Percentiles rank a stretch among this genome's conserved stretches.
phyloP scores from a whole-genome alignment of 192 early-diverging fungal species.

The Dissophora globulifera region DNA sequence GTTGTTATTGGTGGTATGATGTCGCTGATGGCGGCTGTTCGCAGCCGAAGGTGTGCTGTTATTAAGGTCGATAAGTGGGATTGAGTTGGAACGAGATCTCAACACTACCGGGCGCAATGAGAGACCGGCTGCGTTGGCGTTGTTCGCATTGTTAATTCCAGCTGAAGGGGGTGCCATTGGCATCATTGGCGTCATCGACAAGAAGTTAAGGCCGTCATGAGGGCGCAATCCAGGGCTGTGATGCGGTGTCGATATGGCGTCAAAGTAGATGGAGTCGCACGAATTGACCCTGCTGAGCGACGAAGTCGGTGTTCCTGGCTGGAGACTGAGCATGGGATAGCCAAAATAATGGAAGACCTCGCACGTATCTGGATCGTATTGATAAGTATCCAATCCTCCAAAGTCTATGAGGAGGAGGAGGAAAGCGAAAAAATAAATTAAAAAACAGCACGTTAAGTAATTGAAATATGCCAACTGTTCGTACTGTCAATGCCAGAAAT shows the following conservation, averaged over 20 bases:
- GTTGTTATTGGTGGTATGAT: neutral
- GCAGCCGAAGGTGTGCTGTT: neutral
- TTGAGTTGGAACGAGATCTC: conserved; percentile 43
- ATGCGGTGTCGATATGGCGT: conserved; percentile 37
- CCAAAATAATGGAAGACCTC: conserved; percentile 52
- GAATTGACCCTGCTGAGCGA: conserved; percentile 49
- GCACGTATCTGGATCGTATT: conserved; percentile 38
- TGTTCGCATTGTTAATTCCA: conserved; percentile 4
- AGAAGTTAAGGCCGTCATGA: conserved; percentile 45
- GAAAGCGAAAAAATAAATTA: neutral
- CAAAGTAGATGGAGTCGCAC: conserved; percentile 51
- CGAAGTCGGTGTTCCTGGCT: conserved; percentile 33
- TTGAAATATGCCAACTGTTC: too few species aligned
- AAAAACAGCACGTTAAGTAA: too few species aligned
- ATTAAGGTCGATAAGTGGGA: conserved; percentile 41
- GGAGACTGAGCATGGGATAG: conserved; percentile 30
- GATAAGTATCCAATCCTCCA: conserved; percentile 34
- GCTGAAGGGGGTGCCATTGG: conserved; percentile 44
- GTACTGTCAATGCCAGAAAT: too few species aligned
- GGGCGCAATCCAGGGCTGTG: conserved; percentile 47
- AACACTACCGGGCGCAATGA: conserved; percentile 12
- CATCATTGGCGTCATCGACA: conserved; percentile 53
- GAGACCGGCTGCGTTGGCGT: neutral
- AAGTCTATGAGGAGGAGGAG: conserved; percentile 18
- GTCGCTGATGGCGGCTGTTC: neutral